A percentile compares a stretch with the other conserved stretches of the same genome.
Evolutionary conservation across 78 protist species (phyloP).

Genomic region (slime mould (Dictyostelium discoideum)): DNA sequence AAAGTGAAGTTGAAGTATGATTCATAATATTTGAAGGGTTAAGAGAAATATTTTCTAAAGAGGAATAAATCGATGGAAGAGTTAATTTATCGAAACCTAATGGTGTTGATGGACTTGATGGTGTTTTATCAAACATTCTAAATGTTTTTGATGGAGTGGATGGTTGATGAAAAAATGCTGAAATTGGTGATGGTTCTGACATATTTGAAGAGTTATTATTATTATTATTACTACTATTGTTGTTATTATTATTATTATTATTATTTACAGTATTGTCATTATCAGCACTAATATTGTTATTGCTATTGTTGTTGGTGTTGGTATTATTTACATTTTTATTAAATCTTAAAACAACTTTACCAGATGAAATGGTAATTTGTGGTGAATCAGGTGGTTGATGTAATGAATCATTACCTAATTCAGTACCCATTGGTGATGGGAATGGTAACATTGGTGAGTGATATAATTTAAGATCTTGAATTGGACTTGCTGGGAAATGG

Average conservation of each 20-base stretch:
- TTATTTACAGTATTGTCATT: neutral
- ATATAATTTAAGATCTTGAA: slow-evolving; percentile 25
- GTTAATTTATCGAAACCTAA: neutral
- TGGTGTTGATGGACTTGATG: slow-evolving; percentile 10
- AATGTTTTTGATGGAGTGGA: neutral
- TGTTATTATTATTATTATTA: neutral
- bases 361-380: slow-evolving; percentile 24
- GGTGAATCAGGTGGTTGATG: slow-evolving; percentile 41
- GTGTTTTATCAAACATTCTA: neutral
- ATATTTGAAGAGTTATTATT: neutral
- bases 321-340: neutral
- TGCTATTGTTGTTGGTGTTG: neutral
- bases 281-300: neutral
- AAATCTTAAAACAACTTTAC: neutral
- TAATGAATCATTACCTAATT: neutral
- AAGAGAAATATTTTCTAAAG: slow-evolving; percentile 1
- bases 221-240: neutral
- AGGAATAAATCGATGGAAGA: slow-evolving; percentile 25
- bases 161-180: neutral
- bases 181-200: slow-evolving; percentile 13
- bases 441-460: slow-evolving; percentile 52
- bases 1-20: slow-evolving; percentile 18
- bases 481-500: slow-evolving; percentile 29
- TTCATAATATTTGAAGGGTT: slow-evolving; percentile 50
- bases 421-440: slow-evolving; percentile 33